These are phyloP conservation scores for Penicillium paradoxum DNA, from an alignment of 495 filamentous ascomycete species.

Conservation along the genomic window DNA sequence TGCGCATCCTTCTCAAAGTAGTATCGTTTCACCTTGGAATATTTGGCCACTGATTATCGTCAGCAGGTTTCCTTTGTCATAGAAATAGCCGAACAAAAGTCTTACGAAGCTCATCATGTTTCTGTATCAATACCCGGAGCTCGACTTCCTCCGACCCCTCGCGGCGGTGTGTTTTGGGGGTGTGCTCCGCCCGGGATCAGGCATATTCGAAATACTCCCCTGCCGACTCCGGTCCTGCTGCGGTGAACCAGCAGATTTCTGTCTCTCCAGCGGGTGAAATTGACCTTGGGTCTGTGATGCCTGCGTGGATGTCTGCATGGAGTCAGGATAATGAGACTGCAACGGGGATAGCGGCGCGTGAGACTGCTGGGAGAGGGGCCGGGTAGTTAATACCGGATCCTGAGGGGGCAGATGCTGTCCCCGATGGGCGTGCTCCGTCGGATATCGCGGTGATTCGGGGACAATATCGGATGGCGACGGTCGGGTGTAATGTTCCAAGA, in stretches of 20 bases:
- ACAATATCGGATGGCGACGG: conserved; percentile 36
- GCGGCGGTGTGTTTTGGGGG: conserved; percentile 48
- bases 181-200: conserved; percentile 55
- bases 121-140: conserved; percentile 37
- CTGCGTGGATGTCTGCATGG: conserved; percentile 30
- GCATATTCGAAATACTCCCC: conserved; percentile 25
- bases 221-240: conserved; percentile 16
- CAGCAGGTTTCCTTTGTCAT: background rate
- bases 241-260: background rate
- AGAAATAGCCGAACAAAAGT: background rate
- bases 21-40: conserved; percentile 94
- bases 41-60: conserved; percentile 69
- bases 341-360: conserved; percentile 38
- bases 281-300: conserved; percentile 12
- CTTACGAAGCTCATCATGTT: conserved; percentile 65
- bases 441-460: conserved; percentile 22
- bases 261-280: background rate
- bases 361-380: conserved; percentile 60
- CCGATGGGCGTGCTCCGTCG: conserved; percentile 11
- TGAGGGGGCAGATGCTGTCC: conserved; percentile 11
- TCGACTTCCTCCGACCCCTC: conserved; percentile 52
- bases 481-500: conserved; percentile 43
- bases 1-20: conserved; percentile 95
- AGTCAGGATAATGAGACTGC: conserved; percentile 20
- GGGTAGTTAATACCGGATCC: conserved; percentile 24